Evolutionary conservation across 257 asterid species (phyloP).

Genomic region (Jasminum sambac): DNA sequence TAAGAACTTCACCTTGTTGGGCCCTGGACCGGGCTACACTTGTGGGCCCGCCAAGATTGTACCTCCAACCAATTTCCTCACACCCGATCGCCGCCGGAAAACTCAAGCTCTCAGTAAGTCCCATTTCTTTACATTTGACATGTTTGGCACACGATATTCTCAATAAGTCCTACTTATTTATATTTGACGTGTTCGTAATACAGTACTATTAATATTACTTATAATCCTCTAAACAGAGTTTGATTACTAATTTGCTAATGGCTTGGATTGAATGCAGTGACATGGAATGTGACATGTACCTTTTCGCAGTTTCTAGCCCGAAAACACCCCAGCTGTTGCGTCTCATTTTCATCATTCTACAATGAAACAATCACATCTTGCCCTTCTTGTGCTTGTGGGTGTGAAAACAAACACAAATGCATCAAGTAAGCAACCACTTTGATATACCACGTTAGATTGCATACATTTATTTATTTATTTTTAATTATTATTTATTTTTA

Average conservation of each 20-base stretch:
- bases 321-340: conserved; percentile 72
- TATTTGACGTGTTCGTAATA: no score
- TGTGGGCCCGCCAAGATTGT: conserved; percentile 81
- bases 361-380: conserved; percentile 73
- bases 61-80: conserved; percentile 62
- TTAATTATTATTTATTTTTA: no score
- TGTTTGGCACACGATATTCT: background rate
- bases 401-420: conserved; percentile 62
- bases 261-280: conserved; percentile 44
- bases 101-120: conserved; percentile 73
- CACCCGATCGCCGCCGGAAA: conserved; percentile 66
- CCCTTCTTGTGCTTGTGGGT: conserved; percentile 75
- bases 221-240: no score
- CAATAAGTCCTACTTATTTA: no score
- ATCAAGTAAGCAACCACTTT: conserved; percentile 42
- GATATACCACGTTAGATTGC: background rate
- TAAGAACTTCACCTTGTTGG: conserved; percentile 65
- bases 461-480: background rate
- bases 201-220: background rate
- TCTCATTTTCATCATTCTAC: conserved; percentile 80
- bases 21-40: conserved; percentile 78
- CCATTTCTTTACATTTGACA: background rate
- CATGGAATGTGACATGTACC: conserved; percentile 81
- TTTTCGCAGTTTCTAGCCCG: conserved; percentile 70
- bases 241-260: background rate